Evolutionary conservation across 441 rosid species (phyloP), one percentile per base, ranked within the genome.

Genomic region (Gossypium schwendimanii): DNA sequence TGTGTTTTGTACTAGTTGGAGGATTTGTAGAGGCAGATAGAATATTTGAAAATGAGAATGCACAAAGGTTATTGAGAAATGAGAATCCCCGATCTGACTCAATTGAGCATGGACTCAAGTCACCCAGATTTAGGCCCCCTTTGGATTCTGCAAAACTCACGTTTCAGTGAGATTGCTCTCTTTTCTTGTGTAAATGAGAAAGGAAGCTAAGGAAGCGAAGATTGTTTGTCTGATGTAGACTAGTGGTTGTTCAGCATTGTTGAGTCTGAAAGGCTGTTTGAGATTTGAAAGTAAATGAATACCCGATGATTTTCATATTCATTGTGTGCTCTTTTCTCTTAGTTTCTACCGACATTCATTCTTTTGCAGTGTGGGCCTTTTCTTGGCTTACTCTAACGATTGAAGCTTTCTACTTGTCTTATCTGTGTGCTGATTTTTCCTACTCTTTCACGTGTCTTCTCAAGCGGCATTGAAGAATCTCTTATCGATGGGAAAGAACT

Each of bases 381-480:
- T 31, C n/a, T 52, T 7, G 36, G 54, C 67, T 71, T 59, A 52
- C 74, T 65, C 63, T 55, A 28, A 17, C 53, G 28, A 31, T 50
- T 53, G 28, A 23, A 61, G 7, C 52, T 58, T 44, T 26, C 6
- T 52, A 21, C 18, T 7, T 18, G 59, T 59, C 47, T 28, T 31
- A 10, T 63, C 45, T 59, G 39, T 41, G 4, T 47, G 53, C 64
- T 73, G 68, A 72, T 72, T 53, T 10, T 65, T 75, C 55, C 9
- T 73, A 26, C 9, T 71, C 57, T 73, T 64, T 63, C 62, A 52
- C 18, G 28, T 53, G 24, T 74, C 24, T 80, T 71, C 69, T 39
- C 77, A 78, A 95, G 96, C 82, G 69, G 83, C 92, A 47, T 23
- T 85, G 84, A 84, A 82, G 93, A 86, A 71, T 80, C 84, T 87